Evolutionary conservation across 1,284 basidiomycete genomes (phyloP).

Genomic region (Fomitopsis pinicola): DNA sequence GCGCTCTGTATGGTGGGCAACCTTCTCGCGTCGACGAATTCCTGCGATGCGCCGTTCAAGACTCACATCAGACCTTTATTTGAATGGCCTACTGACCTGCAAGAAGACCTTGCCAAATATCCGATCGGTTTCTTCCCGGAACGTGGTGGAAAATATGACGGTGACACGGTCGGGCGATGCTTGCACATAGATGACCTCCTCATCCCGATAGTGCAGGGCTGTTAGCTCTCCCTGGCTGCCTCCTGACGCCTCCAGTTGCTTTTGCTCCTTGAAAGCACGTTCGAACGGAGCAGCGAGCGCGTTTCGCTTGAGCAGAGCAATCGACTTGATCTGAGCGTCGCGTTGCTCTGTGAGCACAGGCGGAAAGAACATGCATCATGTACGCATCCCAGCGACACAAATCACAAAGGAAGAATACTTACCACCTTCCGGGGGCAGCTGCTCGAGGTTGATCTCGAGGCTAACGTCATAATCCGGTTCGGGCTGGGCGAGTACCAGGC

Average conservation of each 20-base stretch:
- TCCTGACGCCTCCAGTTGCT: slow-evolving; percentile 70
- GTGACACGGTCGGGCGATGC: slow-evolving; percentile 95
- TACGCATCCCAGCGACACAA: neutral
- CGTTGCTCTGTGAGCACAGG: slow-evolving; percentile 58
- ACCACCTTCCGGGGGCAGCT: slow-evolving; percentile 79
- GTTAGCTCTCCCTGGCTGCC: slow-evolving; percentile 79
- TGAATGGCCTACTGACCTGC: slow-evolving; percentile 55
- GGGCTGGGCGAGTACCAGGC: slow-evolving; percentile 54
- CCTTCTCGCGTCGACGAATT: slow-evolving; percentile 97
- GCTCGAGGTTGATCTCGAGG: slow-evolving; percentile 84
- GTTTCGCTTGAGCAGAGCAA: slow-evolving; percentile 90
- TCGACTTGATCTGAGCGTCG: slow-evolving; percentile 74
- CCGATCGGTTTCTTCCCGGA: slow-evolving; percentile 96
- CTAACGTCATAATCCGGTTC: slow-evolving; percentile 92
- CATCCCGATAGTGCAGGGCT: slow-evolving; percentile 92
- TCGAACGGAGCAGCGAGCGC: slow-evolving; percentile 96
- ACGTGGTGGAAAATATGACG: slow-evolving; percentile 95
- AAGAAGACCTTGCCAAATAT: slow-evolving; percentile 97
- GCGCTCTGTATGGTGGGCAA: slow-evolving; percentile 94
- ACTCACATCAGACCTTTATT: neutral
- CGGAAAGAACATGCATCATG: neutral
- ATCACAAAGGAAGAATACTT: slow-evolving; percentile 28
- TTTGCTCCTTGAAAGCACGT: slow-evolving; percentile 84
- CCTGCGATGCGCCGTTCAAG: slow-evolving; percentile 43
- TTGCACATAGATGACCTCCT: slow-evolving; percentile 96